Base-by-base conservation (phyloP, 768 basidiomycete species). In the Boletus tomentosulus region DNA sequence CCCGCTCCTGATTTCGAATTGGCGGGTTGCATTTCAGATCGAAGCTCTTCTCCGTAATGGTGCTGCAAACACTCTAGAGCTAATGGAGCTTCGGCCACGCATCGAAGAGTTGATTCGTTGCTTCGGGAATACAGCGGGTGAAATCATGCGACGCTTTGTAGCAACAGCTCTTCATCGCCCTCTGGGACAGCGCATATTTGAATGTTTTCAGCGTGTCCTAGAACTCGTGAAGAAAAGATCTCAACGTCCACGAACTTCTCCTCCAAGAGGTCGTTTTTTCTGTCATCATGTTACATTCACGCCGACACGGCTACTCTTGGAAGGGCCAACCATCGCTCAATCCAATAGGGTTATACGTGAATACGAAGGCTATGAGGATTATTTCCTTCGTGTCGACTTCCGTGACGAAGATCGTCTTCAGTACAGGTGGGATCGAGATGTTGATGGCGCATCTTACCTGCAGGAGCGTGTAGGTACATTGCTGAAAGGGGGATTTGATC, bases 351-450 rank as follows among this genome's bases (percentile, higher is more conserved):
- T 92, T 48, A 85, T 95, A 55, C 84, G 92, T 1, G 70, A 76
- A 50, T 93, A 84, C 52, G 65, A 71, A 45, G 77, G 76, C 0
- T 80, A 78, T 53, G 75, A 84, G 44, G 80, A 88, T 30, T 73
- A 81, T 59, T 95, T 95, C 64, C 65, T 95, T 30, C 84, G 92
- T 10, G 90, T 93, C 25, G 84, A 89, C 59, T 91, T 94, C 61
- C 80, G 86, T 5, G 92, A 93, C 52, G 92, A 95, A 71, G 87
- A 93, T 60, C 76, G 77, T 33, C 74, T 87, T n/a, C 77, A 81
- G 35, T 87, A 86, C 56, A 79, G 83, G 12, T 89, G 87, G 87
- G 80, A 81, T 51, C 76, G 81, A 10, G 80, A 81, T 37, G 81
- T 86, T 6, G 85, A 89, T 56, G 81, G 80, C 0, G 64, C 70